These are phyloP conservation scores for Euphorbia peplus DNA, from an alignment of 345 rosid genomes.

Conservation along the genomic window DNA sequence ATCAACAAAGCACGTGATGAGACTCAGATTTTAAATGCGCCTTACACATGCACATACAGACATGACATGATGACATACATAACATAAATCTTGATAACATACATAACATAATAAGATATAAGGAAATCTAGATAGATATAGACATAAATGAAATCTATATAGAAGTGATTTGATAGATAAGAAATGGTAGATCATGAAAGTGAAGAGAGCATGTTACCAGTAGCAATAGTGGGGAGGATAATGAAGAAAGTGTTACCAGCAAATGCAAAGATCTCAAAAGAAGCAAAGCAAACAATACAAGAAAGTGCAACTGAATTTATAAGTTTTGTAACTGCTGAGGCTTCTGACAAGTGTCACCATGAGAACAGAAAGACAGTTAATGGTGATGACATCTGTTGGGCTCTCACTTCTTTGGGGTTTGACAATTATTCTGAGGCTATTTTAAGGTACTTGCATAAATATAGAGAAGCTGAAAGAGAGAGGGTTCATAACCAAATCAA, in stretches of 20 bases:
- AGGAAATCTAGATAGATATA: background rate
- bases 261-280: conserved; percentile 30
- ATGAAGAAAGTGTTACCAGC: conserved; percentile 30
- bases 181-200: background rate
- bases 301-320: conserved; percentile 34
- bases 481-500: conserved; percentile 28
- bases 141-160: too few species aligned
- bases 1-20: background rate
- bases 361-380: conserved; percentile 38
- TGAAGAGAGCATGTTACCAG: conserved; percentile 19
- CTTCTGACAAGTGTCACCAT: conserved; percentile 36
- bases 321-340: conserved; percentile 32
- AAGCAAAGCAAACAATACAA: conserved; percentile 30
- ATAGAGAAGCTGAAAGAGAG: conserved; percentile 26
- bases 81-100: background rate
- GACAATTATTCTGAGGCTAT: conserved; percentile 21
- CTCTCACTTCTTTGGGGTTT: conserved; percentile 27
- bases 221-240: conserved; percentile 29
- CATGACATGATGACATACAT: background rate
- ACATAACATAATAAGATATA: background rate
- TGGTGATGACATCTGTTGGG: conserved; percentile 38
- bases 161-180: background rate
- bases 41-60: background rate
- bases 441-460: conserved; percentile 27
- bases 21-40: background rate